Base-by-base conservation (phyloP, 768 basidiomycete species). In the Gautieria morchelliformis region DNA sequence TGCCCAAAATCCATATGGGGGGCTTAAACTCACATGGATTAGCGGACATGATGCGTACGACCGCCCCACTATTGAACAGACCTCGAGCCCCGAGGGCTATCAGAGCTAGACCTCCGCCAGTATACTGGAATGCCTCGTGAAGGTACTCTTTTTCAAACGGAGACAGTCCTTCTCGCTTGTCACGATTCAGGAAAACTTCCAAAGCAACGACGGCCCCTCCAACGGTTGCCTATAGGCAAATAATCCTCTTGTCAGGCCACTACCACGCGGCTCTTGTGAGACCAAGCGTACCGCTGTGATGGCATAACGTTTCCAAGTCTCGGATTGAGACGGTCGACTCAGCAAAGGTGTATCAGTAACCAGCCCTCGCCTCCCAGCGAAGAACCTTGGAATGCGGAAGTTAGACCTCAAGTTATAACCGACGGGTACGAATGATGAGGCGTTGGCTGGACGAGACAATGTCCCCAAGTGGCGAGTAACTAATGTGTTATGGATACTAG, bases 1-100 rank as follows among this genome's bases (percentile, higher is more conserved):
- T 59, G 33, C 52, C n/a, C 30, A 41, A 19, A 40, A 56, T 19
- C 40, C 11, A 5, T 22, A 44, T 7, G 53, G 27, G 41, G 39
- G n/a, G 48, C n/a, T 10, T 50, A 15, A 35, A 68, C 81, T 59
- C 62, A 84, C 89, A 92, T 59, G 90, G 90, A 69, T 91, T 92
- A 14, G 88, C 80, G 0, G 85, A 71, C 89, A 93, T 89, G 54
- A 93, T 73, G 56, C 84, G 78, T 71, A 82, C 82, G 3, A 83
- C 80, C 48, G 79, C 66, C 2, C 89, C 84, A 55, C 80, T 80
- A 62, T 70, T 79, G 71, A 89, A 91, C 72, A 92, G 73, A 49
- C 81, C 72, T n/a, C 87, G 81, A 3, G 92, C 92, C n/a, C 81
- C 82, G 14, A 85, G 66, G 0, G 91, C 90, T 1, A 89, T 91